Conservation (phyloP, 2,329 filamentous ascomycete genomes). For the Claviceps citrina region DNA sequence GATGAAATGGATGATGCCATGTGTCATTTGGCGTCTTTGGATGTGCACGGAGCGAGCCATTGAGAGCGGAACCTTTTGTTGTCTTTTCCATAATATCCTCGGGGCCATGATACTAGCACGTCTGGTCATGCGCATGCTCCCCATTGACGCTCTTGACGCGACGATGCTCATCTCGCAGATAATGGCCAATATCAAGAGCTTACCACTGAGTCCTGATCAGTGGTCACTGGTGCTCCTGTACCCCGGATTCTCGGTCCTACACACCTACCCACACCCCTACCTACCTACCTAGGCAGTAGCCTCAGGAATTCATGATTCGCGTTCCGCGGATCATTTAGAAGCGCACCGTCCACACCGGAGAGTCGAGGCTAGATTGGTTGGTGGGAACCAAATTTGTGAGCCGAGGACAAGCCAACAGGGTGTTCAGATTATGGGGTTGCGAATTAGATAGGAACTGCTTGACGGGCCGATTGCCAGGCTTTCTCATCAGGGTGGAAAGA, state of each 20-base stretch:
- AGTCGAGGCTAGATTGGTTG: not conserved
- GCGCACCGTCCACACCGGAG: too few species aligned
- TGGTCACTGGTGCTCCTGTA: not conserved
- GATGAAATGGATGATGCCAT: too few species aligned
- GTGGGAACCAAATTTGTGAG: not conserved
- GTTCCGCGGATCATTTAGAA: not conserved
- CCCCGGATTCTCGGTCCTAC: constrained; percentile 4
- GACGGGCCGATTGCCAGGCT: constrained; percentile 1
- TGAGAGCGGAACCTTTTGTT: not conserved
- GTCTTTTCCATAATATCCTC: not conserved
- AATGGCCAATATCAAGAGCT: not conserved
- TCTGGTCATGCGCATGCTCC: not conserved
- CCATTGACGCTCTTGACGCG: not conserved
- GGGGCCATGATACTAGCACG: not conserved
- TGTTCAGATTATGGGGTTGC: too few species aligned
- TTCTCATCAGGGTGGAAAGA: not conserved
- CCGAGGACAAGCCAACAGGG: not conserved
- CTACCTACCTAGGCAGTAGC: too few species aligned
- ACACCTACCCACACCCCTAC: too few species aligned
- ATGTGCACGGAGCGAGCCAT: not conserved
- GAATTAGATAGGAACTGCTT: not conserved
- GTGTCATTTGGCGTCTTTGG: too few species aligned
- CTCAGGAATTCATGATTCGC: too few species aligned
- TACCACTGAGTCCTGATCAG: not conserved
- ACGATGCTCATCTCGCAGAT: not conserved